These are phyloP conservation scores for sorghum (Sorghum bicolor) DNA, from an alignment of 176 grass and related monocot genomes.

Conservation along the genomic window DNA sequence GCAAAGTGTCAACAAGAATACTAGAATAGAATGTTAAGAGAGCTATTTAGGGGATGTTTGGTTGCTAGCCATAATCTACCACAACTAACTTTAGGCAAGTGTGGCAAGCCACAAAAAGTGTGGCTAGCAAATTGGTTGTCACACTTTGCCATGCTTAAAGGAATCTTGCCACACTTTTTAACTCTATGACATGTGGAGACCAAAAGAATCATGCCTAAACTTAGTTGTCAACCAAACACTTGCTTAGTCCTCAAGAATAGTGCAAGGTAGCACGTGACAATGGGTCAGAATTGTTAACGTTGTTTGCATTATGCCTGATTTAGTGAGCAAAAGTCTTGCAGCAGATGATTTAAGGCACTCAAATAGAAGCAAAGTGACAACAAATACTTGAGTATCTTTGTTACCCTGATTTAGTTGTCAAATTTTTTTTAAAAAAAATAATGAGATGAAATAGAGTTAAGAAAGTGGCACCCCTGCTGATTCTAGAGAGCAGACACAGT, in stretches of 20 bases:
- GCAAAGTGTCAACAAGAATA: background rate
- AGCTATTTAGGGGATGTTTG: too few relatives aligned
- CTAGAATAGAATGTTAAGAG: background rate
- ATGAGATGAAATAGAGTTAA: background rate
- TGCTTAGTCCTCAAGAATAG: background rate
- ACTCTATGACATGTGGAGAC: too few relatives aligned
- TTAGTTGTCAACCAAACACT: too few relatives aligned
- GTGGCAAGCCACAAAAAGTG: too few relatives aligned
- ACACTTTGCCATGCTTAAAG: too few relatives aligned
- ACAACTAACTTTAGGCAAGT: too few relatives aligned
- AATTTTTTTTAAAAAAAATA: background rate
- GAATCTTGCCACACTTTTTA: too few relatives aligned
- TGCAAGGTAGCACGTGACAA: background rate
- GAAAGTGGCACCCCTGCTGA: conserved; percentile 5
- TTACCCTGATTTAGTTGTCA: background rate
- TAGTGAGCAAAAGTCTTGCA: background rate
- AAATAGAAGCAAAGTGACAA: conserved; percentile 7
- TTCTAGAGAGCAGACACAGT: conserved; percentile 4
- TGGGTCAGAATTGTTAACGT: conserved; percentile 9
- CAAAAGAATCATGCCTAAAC: too few relatives aligned
- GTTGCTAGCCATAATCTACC: too few relatives aligned
- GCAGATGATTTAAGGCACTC: conserved; percentile 5
- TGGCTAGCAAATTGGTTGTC: too few relatives aligned
- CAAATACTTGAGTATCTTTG: background rate
- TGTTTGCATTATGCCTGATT: background rate